These are phyloP conservation scores for Prunus mira DNA, from an alignment of 306 rosid species.

Conservation along the genomic window DNA sequence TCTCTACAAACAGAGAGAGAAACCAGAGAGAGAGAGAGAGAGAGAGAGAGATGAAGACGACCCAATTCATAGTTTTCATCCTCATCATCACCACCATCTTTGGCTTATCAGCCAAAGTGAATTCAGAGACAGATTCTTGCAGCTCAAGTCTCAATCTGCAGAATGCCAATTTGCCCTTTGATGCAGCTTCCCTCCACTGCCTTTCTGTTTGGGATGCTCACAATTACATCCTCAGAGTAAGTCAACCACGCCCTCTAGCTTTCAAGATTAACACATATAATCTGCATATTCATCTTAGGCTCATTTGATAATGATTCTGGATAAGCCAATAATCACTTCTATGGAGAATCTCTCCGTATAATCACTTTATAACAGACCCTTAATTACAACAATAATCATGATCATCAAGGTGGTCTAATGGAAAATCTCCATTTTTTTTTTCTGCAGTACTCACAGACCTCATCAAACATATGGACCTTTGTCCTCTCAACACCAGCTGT, in stretches of 20 bases:
- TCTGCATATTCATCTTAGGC: no score
- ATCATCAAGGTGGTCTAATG: not conserved
- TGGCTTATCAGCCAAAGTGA: slow-evolving; percentile 34
- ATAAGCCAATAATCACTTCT: no score
- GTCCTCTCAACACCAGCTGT: slow-evolving; percentile 55
- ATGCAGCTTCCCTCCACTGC: slow-evolving; percentile 56
- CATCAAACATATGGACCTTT: slow-evolving; percentile 61
- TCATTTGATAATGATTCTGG: no score
- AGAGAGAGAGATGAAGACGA: slow-evolving; percentile 31
- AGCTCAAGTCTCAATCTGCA: slow-evolving; percentile 42
- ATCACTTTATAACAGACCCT: not conserved
- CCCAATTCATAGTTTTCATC: slow-evolving; percentile 15
- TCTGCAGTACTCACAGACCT: slow-evolving; percentile 51
- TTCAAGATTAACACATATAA: not conserved
- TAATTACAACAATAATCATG: not conserved
- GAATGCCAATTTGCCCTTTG: slow-evolving; percentile 40
- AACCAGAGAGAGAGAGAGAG: not conserved
- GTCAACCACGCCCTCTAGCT: slow-evolving; percentile 20
- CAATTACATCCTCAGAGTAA: slow-evolving; percentile 65
- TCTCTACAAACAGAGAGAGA: not conserved
- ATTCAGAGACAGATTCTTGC: slow-evolving; percentile 59
- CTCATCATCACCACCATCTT: slow-evolving; percentile 27
- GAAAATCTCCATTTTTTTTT: not conserved
- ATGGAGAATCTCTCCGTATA: not conserved
- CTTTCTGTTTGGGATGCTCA: slow-evolving; percentile 59